Percentiles rank a stretch among this genome's conserved stretches.
Conservation (phyloP, 2,329 filamentous ascomycete species). For the Fusarium xylarioides region DNA sequence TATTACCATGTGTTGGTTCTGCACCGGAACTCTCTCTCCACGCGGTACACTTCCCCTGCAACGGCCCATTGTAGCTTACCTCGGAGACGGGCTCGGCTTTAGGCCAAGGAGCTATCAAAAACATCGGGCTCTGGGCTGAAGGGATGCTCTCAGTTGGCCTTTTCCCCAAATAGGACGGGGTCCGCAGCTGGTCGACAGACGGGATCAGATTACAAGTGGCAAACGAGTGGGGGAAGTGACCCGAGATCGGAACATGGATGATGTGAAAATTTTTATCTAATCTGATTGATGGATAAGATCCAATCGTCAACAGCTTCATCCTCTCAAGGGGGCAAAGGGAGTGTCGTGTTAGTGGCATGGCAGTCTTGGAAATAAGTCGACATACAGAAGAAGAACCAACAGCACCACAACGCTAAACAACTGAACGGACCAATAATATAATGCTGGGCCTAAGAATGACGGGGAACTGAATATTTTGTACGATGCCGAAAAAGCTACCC, state of each 20-base stretch:
- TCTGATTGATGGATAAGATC: conserved; percentile 40
- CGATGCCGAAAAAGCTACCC: neutral
- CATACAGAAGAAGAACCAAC: neutral
- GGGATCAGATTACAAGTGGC: conserved; percentile 26
- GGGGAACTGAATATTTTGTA: neutral
- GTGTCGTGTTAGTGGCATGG: neutral
- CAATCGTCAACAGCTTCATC: conserved; percentile 4
- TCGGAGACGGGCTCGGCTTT: neutral
- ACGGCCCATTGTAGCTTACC: neutral
- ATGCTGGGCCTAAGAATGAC: neutral
- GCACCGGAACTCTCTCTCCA: neutral
- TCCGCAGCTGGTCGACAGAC: conserved; percentile 5
- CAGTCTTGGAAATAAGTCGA: neutral
- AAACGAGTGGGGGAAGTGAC: conserved; percentile 20
- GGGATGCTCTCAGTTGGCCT: conserved; percentile 12
- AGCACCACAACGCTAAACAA: neutral
- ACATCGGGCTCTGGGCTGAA: neutral
- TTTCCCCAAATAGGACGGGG: conserved; percentile 14
- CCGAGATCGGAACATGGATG: conserved; percentile 31
- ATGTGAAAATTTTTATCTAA: conserved; percentile 32
- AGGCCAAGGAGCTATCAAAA: conserved; percentile 16
- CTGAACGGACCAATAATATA: neutral
- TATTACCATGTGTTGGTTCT: conserved; percentile 6
- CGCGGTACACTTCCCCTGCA: neutral
- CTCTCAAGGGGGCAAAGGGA: neutral